Conservation (phyloP, 106 monocot species). For the Alisma plantagoaquatica region DNA sequence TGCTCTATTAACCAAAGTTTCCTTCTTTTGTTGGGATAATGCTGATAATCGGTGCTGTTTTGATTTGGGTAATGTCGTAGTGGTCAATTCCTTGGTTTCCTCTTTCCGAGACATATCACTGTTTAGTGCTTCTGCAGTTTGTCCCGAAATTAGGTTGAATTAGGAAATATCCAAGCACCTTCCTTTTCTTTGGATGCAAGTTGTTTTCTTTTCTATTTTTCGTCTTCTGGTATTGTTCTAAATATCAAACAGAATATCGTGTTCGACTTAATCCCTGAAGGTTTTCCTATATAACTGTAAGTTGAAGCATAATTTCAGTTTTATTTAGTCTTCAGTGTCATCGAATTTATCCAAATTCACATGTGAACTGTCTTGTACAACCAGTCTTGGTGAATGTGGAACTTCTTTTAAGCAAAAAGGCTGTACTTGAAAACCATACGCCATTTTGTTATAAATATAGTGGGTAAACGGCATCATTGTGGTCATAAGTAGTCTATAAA, state of each 20-base stretch:
- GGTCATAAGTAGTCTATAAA: background rate
- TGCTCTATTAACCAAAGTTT: too few species aligned
- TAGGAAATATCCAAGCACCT: background rate
- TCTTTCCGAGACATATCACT: background rate
- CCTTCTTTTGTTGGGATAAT: too few species aligned
- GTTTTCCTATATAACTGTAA: background rate
- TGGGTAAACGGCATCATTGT: background rate
- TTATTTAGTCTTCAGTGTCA: background rate
- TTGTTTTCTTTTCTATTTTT: background rate
- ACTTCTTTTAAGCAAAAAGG: too few species aligned
- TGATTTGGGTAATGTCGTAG: conserved; percentile 4
- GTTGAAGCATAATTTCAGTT: background rate
- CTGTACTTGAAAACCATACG: too few species aligned
- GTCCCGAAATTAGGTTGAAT: background rate
- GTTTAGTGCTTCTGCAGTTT: too few species aligned
- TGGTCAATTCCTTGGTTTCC: background rate
- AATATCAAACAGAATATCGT: background rate
- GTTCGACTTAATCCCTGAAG: background rate
- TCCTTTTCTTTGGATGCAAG: background rate
- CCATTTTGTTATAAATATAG: background rate
- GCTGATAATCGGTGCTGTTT: conserved; percentile 25
- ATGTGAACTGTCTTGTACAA: too few species aligned
- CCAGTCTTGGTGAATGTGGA: too few species aligned
- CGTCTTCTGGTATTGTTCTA: background rate
- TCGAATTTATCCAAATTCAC: background rate